Evolutionary conservation across 352 stramenopile species (phyloP), one percentile per base, ranked within the genome.

Genomic region (Pythium periplocum): DNA sequence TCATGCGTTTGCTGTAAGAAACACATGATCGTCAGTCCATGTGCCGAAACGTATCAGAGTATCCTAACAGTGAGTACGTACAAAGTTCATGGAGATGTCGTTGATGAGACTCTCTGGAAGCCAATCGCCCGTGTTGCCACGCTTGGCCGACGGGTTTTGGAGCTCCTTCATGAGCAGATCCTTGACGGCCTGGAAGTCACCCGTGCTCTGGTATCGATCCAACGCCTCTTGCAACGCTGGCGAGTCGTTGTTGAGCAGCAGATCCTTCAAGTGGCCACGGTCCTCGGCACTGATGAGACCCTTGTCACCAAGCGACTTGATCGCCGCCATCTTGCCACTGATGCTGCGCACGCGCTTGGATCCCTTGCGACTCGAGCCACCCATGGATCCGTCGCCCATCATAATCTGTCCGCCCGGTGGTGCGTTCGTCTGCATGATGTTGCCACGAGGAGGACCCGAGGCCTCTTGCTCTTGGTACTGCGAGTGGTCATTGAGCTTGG

Each of bases 231-330:
- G 78, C 31, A 91, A 66, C 61, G 77, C 66, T 35, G 78, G 74
- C 11, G 76, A 88, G 65, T 91, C 78, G 45, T 82, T 86, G 66
- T 91, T 89, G 9, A 91, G 65, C 58, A 91, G 55, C 45, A 91
- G 50, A 64, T 89, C 81, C 51, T 91, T 91, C 44, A 91, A 33
- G 42, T 88, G 74, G 0, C 76, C 78, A 10, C 76, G 75, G 54
- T 89, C 78, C 9, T 87, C 78, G 30, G 71, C 75, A 26, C 66
- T 83, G 45, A 91, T 91, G 12, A 91, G 41, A 1, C 81, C 81
- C 34, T 87, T 86, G 54, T 89, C 78, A 3, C 76, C 69, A 2
- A 91, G 55, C 50, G 76, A 81, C 59, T 91, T 91, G 62, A 91
- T 91, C 11, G 78, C 81, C 51, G 78, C 81, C 81, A 91, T 91